phyloP scores from a whole-genome alignment of 1,139 yeast genomes.

The Pichia norvegensis region DNA sequence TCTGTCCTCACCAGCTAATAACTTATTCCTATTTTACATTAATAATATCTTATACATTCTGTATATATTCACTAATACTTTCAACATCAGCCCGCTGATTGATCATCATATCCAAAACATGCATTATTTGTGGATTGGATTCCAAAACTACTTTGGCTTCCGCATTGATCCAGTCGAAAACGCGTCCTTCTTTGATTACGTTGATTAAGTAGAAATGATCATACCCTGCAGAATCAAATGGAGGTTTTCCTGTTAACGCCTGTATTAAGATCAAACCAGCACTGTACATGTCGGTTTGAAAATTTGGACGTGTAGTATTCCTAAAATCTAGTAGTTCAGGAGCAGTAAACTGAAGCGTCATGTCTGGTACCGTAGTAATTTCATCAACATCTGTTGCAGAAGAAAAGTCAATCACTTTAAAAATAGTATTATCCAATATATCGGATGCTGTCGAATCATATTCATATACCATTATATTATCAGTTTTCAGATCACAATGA shows the following conservation, averaged over 20 bases:
- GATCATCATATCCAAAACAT: not conserved
- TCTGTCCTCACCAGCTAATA: not conserved
- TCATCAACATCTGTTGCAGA: slow-evolving; percentile 24
- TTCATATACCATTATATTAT: slow-evolving; percentile 27
- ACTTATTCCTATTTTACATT: not conserved
- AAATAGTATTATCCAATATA: slow-evolving; percentile 8
- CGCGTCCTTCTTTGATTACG: slow-evolving; percentile 22
- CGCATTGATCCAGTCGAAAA: slow-evolving; percentile 21
- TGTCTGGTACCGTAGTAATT: slow-evolving; percentile 25
- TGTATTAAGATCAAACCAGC: slow-evolving; percentile 30
- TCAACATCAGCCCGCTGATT: slow-evolving; percentile 1
- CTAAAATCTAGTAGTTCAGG: slow-evolving; percentile 28
- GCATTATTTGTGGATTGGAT: not conserved
- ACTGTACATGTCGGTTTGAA: slow-evolving; percentile 28
- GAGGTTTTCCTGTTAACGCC: slow-evolving; percentile 30
- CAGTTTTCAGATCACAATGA: slow-evolving; percentile 33
- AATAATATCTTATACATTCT: not conserved
- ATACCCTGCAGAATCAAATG: slow-evolving; percentile 25
- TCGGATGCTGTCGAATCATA: slow-evolving; percentile 3
- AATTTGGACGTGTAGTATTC: slow-evolving; percentile 19
- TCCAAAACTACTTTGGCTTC: slow-evolving; percentile 18
- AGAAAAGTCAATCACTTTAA: slow-evolving; percentile 33
- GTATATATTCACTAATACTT: not conserved
- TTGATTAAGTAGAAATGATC: slow-evolving; percentile 23
- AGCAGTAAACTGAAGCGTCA: slow-evolving; percentile 32